phyloP scores from a whole-genome alignment of 345 rosid genomes.

The Aquilaria sinensis region DNA sequence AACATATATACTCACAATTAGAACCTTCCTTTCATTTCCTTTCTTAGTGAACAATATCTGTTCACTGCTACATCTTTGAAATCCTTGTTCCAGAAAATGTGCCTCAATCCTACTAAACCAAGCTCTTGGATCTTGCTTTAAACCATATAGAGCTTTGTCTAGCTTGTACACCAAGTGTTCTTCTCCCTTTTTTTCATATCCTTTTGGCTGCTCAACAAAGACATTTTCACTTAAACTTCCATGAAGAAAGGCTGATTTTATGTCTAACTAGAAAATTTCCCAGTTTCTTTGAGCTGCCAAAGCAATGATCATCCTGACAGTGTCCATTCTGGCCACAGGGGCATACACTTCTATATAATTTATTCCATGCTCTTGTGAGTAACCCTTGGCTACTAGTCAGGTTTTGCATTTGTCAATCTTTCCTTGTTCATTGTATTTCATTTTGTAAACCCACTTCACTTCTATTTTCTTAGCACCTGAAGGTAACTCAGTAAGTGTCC shows the following conservation, averaged over 20 bases:
- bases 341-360: too few species aligned
- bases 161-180: not conserved
- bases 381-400: too few species aligned
- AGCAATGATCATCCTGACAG: not conserved
- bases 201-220: not conserved
- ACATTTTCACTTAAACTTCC: not conserved
- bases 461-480: too few species aligned
- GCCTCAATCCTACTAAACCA: conserved; percentile 2
- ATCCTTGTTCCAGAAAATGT: not conserved
- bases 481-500: too few species aligned
- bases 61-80: not conserved
- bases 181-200: not conserved
- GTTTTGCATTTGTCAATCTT: too few species aligned
- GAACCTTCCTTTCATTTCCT: not conserved
- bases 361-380: not conserved
- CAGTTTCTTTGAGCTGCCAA: not conserved
- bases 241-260: conserved; percentile 1
- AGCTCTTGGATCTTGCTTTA: conserved; percentile 4
- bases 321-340: not conserved
- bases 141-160: not conserved
- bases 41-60: not conserved
- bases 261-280: not conserved
- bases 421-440: too few species aligned
- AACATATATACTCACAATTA: not conserved
- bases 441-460: too few species aligned